A percentile compares a stretch with the other conserved stretches of the same genome.
phyloP scores from a whole-genome alignment of 441 rosid species.

The Euphorbia schlechtendalii region DNA sequence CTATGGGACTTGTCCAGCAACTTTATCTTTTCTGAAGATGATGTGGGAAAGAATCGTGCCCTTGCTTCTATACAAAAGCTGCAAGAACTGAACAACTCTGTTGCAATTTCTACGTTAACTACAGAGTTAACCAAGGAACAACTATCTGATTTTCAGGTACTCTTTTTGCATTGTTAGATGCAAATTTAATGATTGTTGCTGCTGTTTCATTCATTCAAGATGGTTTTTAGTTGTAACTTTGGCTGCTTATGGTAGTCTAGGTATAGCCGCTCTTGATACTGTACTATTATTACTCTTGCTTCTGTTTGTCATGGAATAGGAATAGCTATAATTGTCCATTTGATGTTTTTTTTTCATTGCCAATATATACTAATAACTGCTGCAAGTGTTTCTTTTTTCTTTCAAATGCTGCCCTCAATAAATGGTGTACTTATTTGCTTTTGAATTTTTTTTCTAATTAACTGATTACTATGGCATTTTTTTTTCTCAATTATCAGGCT shows the following conservation, averaged over 20 bases:
- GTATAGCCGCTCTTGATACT: too few species aligned
- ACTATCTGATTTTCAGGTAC: constrained; percentile 83
- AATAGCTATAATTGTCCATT: neutral
- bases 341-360: neutral
- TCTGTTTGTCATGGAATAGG: neutral
- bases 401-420: neutral
- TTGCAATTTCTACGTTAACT: constrained; percentile 53
- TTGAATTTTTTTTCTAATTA: neutral
- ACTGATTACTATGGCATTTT: constrained; percentile 10
- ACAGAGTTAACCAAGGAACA: constrained; percentile 53
- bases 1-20: constrained; percentile 84
- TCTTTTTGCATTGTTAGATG: neutral
- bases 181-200: neutral
- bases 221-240: neutral
- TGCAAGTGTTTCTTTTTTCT: neutral
- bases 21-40: constrained; percentile 68
- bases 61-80: constrained; percentile 78
- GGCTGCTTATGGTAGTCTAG: neutral
- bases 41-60: constrained; percentile 82
- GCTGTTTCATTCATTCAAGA: neutral
- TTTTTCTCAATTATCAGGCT: constrained; percentile 50
- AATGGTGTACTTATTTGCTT: neutral
- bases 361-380: neutral
- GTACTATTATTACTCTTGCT: neutral
- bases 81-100: constrained; percentile 89